Base-by-base conservation (phyloP, 306 rosid genomes). In the Malus sieversii region DNA sequence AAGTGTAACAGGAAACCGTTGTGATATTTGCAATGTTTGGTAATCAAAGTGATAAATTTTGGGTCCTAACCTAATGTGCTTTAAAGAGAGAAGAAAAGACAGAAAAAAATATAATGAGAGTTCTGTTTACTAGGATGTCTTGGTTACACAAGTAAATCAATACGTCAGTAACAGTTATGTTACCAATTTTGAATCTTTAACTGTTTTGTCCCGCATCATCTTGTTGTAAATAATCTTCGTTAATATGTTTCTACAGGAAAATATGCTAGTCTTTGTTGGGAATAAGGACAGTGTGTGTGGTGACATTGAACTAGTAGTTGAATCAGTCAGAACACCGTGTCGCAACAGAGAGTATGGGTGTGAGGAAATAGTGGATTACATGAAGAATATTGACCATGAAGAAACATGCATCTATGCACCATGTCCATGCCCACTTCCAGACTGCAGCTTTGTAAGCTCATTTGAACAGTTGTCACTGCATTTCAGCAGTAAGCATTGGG, bases 401-500 rank as follows among this genome's bases (percentile, higher is more conserved):
- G 76, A 62, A 70, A 68, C 76, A 4, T 81, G 88, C 81, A 22
- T 38, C 16, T 72, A 75, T 73, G 64, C 77, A 11, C 88, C 88
- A 23, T 85, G 88, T 72, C 52, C 79, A n/a, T 85, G 88, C 67
- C 88, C 88, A 23, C 75, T 74, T 40, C 81, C 32, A 38, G 70
- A 20, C 35, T 84, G 87, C 80, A 69, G 33, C 52, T 77, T 77
- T 62, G 64, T 80, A n/a, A 62, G 78, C 44, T 83, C 84, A 6
- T 67, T 59, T 1, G 63, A 80, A 22, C 79, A 68, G 52, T 48
- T 80, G 87, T 70, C 79, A 15, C 66, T 70, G 3, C 88, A 81
- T 68, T 85, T 81, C 74, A 81, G 83, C 71, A 42, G 76, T 33
- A 73, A 68, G 74, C 87, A 81, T 60, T 77, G 82, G 84, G 82